Evolutionary conservation across 306 rosid genomes (phyloP).

Genomic region (Pueraria montana): DNA sequence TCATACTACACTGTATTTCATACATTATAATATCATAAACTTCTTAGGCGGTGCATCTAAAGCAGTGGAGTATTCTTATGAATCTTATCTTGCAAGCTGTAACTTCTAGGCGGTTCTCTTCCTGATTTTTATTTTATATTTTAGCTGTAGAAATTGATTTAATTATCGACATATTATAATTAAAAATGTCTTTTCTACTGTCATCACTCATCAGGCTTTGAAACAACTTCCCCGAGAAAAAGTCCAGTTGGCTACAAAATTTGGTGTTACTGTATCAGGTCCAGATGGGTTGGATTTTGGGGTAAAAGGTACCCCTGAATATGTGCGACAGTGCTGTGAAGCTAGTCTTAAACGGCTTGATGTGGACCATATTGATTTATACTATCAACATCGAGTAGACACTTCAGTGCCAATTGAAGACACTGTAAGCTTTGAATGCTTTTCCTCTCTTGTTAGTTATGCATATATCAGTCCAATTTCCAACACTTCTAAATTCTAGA

Average conservation of each 20-base stretch:
- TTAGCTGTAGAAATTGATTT: not conserved
- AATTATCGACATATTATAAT: not conserved
- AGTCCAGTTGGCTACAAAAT: slow-evolving; percentile 79
- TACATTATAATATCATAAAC: not conserved
- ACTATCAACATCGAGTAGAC: slow-evolving; percentile 71
- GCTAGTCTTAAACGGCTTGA: slow-evolving; percentile 70
- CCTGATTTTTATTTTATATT: too few relatives aligned
- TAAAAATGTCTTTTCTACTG: slow-evolving; percentile 25
- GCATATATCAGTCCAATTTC: slow-evolving; percentile 10
- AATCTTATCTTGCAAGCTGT: too few relatives aligned
- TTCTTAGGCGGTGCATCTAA: not conserved
- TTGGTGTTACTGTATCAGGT: slow-evolving; percentile 51
- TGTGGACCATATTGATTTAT: slow-evolving; percentile 64
- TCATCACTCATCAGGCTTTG: slow-evolving; percentile 62
- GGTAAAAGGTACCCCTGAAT: slow-evolving; percentile 70
- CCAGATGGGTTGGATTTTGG: slow-evolving; percentile 32
- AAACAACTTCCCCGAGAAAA: slow-evolving; percentile 75
- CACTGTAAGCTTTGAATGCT: slow-evolving; percentile 62
- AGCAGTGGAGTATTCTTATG: not conserved
- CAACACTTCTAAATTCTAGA: not conserved
- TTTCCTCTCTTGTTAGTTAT: slow-evolving; percentile 6
- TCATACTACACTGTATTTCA: not conserved
- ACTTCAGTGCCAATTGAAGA: slow-evolving; percentile 77
- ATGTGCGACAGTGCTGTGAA: slow-evolving; percentile 72
- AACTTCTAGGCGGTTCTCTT: too few relatives aligned